Percentiles rank a stretch among this genome's conserved stretches.
Evolutionary conservation across 331 rosid species (phyloP).

Genomic region (Pyracantha coccinea): DNA sequence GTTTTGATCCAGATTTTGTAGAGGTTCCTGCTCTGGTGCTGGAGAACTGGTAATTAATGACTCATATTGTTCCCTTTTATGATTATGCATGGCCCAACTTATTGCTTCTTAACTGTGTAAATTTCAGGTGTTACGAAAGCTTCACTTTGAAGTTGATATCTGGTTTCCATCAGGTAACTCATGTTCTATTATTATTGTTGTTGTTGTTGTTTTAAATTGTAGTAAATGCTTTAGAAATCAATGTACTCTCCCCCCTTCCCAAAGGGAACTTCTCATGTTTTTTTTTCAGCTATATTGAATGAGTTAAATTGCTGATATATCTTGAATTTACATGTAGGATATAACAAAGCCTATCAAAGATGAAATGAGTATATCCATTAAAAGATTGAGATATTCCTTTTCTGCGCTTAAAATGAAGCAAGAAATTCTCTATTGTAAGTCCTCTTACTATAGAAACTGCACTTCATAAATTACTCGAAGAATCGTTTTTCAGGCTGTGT

Average conservation of each 20-base stretch:
- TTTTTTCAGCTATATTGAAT: neutral
- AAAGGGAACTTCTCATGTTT: neutral
- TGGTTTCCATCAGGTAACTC: constrained; percentile 77
- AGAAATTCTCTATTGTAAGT: constrained; percentile 81
- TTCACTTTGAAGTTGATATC: constrained; percentile 78
- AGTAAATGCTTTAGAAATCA: neutral
- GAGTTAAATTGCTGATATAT: constrained; percentile 9
- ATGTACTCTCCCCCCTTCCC: neutral
- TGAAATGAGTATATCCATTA: constrained; percentile 64
- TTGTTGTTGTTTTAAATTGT: neutral
- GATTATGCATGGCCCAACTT: constrained; percentile 5
- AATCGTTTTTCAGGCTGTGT: neutral
- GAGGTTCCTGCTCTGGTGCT: constrained; percentile 87
- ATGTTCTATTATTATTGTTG: neutral
- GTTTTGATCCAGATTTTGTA: constrained; percentile 89
- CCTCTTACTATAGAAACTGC: neutral
- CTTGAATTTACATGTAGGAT: constrained; percentile 46
- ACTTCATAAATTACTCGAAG: neutral
- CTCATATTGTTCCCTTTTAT: constrained; percentile 14
- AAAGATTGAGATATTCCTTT: constrained; percentile 78
- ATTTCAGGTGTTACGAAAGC: constrained; percentile 75
- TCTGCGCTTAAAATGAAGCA: constrained; percentile 93
- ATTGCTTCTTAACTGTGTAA: constrained; percentile 16
- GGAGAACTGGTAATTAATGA: constrained; percentile 61
- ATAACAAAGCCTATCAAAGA: constrained; percentile 82